phyloP scores from a whole-genome alignment of 2,329 filamentous ascomycete species.

The Hirsutella thompsonii region DNA sequence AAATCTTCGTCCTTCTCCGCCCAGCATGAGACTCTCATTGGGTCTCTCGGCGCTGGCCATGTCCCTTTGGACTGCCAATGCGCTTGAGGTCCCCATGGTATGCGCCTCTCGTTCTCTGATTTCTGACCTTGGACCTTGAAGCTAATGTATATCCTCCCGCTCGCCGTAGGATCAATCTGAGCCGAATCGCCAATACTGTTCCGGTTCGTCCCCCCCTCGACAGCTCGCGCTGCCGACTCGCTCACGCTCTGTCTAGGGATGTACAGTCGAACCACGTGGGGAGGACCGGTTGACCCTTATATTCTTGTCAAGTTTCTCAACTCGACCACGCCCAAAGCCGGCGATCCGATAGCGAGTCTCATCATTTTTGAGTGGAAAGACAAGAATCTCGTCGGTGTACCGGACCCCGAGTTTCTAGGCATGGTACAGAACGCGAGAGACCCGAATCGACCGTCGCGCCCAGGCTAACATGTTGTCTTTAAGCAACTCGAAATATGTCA shows the following conservation, averaged over 20 bases:
- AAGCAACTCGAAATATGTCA: slow-evolving; percentile 55
- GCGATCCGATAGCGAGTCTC: slow-evolving; percentile 68
- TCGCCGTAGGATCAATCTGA: slow-evolving; percentile 57
- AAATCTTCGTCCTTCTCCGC: not conserved
- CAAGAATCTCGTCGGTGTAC: slow-evolving; percentile 62
- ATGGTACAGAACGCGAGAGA: slow-evolving; percentile 18
- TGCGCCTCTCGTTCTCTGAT: slow-evolving; percentile 11
- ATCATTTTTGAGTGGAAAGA: slow-evolving; percentile 94
- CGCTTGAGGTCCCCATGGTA: slow-evolving; percentile 47
- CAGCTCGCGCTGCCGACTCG: slow-evolving; percentile 1
- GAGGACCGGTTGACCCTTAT: slow-evolving; percentile 76
- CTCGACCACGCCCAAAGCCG: slow-evolving; percentile 38
- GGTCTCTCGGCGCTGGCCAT: slow-evolving; percentile 38
- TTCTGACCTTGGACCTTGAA: too few species aligned
- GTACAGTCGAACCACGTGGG: slow-evolving; percentile 86
- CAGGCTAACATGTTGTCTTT: not conserved
- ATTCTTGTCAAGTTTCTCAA: slow-evolving; percentile 71
- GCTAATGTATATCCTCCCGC: not conserved
- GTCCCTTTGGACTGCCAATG: slow-evolving; percentile 39
- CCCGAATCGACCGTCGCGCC: slow-evolving; percentile 8
- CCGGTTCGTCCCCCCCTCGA: slow-evolving; percentile 27
- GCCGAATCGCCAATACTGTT: slow-evolving; percentile 69
- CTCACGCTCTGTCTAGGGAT: slow-evolving; percentile 44
- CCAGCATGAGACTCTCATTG: slow-evolving; percentile 41
- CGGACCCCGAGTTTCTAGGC: slow-evolving; percentile 32